Evolutionary conservation across 2,329 filamentous ascomycete species (phyloP).

Genomic region (Metarhizium humberi): DNA sequence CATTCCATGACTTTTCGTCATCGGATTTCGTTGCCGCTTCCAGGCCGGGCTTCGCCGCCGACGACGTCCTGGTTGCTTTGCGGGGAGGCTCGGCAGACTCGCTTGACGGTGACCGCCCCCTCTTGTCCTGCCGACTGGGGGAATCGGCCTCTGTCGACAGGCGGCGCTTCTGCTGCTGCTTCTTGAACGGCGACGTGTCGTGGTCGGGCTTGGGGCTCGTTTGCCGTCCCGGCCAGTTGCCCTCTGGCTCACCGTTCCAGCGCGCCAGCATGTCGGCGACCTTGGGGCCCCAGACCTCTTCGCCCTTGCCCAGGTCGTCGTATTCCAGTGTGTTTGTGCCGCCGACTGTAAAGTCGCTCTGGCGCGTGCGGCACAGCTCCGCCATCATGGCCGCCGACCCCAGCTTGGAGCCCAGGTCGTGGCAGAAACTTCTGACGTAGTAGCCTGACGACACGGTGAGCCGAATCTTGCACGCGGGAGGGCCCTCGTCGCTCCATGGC

Average conservation of each 20-base stretch:
- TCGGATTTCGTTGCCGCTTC: slow-evolving; percentile 15
- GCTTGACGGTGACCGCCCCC: slow-evolving; percentile 18
- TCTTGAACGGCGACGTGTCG: slow-evolving; percentile 10
- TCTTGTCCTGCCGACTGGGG: slow-evolving; percentile 17
- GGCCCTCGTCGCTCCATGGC: slow-evolving; percentile 51
- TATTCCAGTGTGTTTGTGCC: slow-evolving; percentile 68
- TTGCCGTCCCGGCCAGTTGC: slow-evolving; percentile 13
- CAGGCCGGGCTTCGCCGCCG: slow-evolving; percentile 3
- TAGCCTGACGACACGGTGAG: slow-evolving; percentile 95
- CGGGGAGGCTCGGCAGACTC: slow-evolving; percentile 16
- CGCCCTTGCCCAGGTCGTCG: slow-evolving; percentile 63
- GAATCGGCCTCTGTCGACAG: slow-evolving; percentile 1
- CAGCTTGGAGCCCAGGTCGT: slow-evolving; percentile 79
- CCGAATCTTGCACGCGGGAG: slow-evolving; percentile 71
- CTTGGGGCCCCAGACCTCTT: slow-evolving; percentile 74
- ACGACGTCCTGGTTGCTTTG: slow-evolving; percentile 13
- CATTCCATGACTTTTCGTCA: slow-evolving; percentile 34
- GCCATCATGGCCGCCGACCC: slow-evolving; percentile 81
- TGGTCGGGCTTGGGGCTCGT: slow-evolving; percentile 6
- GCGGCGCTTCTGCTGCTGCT: slow-evolving; percentile 6
- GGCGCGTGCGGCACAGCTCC: slow-evolving; percentile 68
- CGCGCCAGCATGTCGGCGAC: slow-evolving; percentile 40
- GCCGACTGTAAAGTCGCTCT: slow-evolving; percentile 69
- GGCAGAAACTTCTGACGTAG: slow-evolving; percentile 89
- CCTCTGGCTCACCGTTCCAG: slow-evolving; percentile 29